A percentile compares a stretch with the other conserved stretches of the same genome.
Evolutionary conservation across 345 rosid genomes (phyloP).

Genomic region (Syzygium oleosum): DNA sequence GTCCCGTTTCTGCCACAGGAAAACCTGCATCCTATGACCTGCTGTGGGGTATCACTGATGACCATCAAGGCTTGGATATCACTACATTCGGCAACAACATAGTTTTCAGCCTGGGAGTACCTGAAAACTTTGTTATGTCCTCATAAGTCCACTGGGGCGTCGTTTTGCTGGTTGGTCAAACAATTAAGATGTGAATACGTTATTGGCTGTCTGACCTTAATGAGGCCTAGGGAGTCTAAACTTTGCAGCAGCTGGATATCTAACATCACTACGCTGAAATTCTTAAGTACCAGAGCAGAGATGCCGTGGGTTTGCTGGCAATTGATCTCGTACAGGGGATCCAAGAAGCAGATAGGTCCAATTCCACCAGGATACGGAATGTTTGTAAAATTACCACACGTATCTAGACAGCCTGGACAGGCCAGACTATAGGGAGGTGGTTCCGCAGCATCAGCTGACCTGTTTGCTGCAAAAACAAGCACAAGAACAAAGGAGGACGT

Average conservation of each 20-base stretch:
- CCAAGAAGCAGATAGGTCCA: neutral
- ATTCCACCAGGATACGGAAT: too few species aligned
- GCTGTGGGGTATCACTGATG: too few species aligned
- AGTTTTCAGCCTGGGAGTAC: neutral
- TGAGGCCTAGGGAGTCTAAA: neutral
- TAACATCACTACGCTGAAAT: neutral
- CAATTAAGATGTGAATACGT: accelerated
- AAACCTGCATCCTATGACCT: too few species aligned
- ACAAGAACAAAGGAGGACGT: neutral
- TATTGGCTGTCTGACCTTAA: neutral
- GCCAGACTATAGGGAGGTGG: neutral
- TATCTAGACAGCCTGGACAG: neutral
- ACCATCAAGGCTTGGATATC: neutral
- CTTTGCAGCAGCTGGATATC: neutral
- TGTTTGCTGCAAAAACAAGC: neutral
- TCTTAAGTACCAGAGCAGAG: neutral
- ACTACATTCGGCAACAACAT: neutral
- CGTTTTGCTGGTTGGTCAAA: neutral
- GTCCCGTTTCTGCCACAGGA: accelerated
- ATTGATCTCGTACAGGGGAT: neutral
- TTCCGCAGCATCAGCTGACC: too few species aligned
- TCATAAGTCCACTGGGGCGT: neutral
- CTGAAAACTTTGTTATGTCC: too few species aligned
- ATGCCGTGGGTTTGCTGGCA: neutral
- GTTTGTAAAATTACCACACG: too few species aligned